Percentiles rank a stretch among this genome's conserved stretches.
Conservation (phyloP, 2,329 filamentous ascomycete species). For the Fusarium udum region DNA sequence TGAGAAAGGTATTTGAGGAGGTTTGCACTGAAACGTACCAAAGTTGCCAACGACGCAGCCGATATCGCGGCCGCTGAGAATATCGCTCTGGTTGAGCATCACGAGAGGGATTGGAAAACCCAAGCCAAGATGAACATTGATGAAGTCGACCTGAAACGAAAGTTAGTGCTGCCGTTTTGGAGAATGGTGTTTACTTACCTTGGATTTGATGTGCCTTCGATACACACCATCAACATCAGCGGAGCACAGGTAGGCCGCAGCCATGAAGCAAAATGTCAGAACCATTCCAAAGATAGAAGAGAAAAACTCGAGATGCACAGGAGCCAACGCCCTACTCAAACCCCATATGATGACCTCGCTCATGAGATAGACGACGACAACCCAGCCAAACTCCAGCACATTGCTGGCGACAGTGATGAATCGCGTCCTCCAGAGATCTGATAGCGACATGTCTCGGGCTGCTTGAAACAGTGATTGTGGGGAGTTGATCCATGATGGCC, state of each 20-base stretch:
- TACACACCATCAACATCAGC: slow-evolving; percentile 44
- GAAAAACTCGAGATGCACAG: slow-evolving; percentile 53
- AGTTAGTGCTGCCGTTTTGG: background rate
- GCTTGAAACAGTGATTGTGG: slow-evolving; percentile 34
- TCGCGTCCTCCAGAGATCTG: slow-evolving; percentile 35
- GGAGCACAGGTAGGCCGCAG: slow-evolving; percentile 32
- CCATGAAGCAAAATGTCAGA: slow-evolving; percentile 50
- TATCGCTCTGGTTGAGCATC: slow-evolving; percentile 52
- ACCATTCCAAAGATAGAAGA: slow-evolving; percentile 60
- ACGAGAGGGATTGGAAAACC: slow-evolving; percentile 62
- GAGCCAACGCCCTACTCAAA: slow-evolving; percentile 50
- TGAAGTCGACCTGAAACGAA: slow-evolving; percentile 55
- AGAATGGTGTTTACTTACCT: slow-evolving; percentile 38
- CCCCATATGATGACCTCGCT: slow-evolving; percentile 59
- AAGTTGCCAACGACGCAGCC: slow-evolving; percentile 57
- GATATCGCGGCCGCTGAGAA: slow-evolving; percentile 48
- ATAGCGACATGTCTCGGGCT: slow-evolving; percentile 38
- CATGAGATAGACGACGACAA: slow-evolving; percentile 51
- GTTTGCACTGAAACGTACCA: slow-evolving; percentile 44
- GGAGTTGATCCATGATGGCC: slow-evolving; percentile 16
- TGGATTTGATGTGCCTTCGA: slow-evolving; percentile 44
- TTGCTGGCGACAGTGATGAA: background rate
- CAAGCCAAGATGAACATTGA: slow-evolving; percentile 61
- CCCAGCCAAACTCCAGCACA: slow-evolving; percentile 43
- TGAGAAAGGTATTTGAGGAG: slow-evolving; percentile 14